These are phyloP conservation scores for Hypomyces perniciosus DNA, from an alignment of 2,329 filamentous ascomycete genomes.

Conservation along the genomic window DNA sequence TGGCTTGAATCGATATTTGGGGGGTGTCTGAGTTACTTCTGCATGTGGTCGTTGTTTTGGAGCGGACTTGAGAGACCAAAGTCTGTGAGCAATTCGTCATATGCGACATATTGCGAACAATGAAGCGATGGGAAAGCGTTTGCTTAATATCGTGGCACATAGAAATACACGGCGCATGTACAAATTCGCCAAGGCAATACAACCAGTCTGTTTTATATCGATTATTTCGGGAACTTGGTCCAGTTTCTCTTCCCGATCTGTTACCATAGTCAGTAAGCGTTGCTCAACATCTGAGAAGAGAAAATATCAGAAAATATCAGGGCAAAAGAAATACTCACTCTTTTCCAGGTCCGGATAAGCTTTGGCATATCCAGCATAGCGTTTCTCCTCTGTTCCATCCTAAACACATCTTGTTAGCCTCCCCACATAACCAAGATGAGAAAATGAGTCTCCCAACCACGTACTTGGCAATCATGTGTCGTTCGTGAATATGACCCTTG, in stretches of 20 bases:
- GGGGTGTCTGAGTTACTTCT: too few relatives aligned
- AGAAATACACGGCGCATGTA: slow-evolving; percentile 31
- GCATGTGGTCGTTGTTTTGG: too few relatives aligned
- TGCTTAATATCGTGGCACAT: slow-evolving; percentile 20
- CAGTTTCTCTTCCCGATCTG: slow-evolving; percentile 51
- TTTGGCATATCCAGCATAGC: slow-evolving; percentile 95
- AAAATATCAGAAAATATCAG: not conserved
- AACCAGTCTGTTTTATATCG: not conserved
- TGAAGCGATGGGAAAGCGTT: slow-evolving; percentile 1
- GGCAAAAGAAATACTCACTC: slow-evolving; percentile 51
- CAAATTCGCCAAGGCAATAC: slow-evolving; percentile 12
- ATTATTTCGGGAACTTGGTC: slow-evolving; percentile 53
- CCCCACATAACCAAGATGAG: not conserved
- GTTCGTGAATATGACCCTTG: slow-evolving; percentile 93
- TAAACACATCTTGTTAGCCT: slow-evolving; percentile 27
- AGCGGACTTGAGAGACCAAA: too few relatives aligned
- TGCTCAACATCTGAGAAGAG: not conserved
- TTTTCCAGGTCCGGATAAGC: slow-evolving; percentile 89
- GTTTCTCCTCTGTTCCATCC: slow-evolving; percentile 80
- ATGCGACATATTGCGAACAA: not conserved
- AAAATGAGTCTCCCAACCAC: slow-evolving; percentile 24
- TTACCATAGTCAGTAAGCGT: slow-evolving; percentile 27
- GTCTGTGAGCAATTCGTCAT: too few relatives aligned
- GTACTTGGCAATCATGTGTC: slow-evolving; percentile 70
- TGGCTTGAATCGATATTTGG: too few relatives aligned